Percentiles rank a stretch among this genome's conserved stretches.
These are phyloP conservation scores for Botrytis tulipae DNA, from an alignment of 2,329 filamentous ascomycete species.

Conservation along the genomic window DNA sequence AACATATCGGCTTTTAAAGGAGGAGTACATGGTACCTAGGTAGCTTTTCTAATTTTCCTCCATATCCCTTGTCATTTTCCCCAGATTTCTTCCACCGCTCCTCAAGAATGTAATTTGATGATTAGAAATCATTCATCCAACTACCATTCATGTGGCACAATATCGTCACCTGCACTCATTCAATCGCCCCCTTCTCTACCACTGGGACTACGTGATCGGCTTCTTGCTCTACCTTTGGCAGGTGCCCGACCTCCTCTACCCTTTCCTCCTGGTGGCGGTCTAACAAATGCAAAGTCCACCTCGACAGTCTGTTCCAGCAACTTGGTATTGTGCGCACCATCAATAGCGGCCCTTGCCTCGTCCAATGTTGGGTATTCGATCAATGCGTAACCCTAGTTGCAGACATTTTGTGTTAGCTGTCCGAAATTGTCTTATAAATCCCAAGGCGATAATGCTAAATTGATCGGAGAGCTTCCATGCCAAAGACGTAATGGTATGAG, in stretches of 20 bases:
- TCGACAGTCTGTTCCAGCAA: constrained; percentile 77
- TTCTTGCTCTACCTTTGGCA: constrained; percentile 38
- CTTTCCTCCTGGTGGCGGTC: constrained; percentile 65
- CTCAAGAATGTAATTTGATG: background rate
- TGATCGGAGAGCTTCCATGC: background rate
- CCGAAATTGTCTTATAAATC: background rate
- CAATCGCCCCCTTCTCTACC: constrained; percentile 31
- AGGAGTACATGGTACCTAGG: background rate
- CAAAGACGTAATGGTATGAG: constrained; percentile 2
- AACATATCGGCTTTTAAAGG: constrained; percentile 20
- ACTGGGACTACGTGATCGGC: constrained; percentile 38
- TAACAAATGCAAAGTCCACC: constrained; percentile 83
- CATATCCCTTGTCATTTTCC: background rate
- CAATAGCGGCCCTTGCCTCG: constrained; percentile 78
- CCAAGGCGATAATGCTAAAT: constrained; percentile 3
- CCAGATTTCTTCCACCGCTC: constrained; percentile 1
- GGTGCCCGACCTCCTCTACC: constrained; percentile 40
- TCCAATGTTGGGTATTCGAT: constrained; percentile 80
- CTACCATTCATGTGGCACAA: background rate
- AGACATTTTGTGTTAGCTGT: constrained; percentile 16
- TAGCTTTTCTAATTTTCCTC: background rate
- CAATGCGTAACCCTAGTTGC: constrained; percentile 70
- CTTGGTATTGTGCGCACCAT: constrained; percentile 73
- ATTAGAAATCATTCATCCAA: constrained; percentile 12
- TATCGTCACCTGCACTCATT: constrained; percentile 25